phyloP scores from a whole-genome alignment of 164 flowering plant species.

The Macadamia tetraphylla region DNA sequence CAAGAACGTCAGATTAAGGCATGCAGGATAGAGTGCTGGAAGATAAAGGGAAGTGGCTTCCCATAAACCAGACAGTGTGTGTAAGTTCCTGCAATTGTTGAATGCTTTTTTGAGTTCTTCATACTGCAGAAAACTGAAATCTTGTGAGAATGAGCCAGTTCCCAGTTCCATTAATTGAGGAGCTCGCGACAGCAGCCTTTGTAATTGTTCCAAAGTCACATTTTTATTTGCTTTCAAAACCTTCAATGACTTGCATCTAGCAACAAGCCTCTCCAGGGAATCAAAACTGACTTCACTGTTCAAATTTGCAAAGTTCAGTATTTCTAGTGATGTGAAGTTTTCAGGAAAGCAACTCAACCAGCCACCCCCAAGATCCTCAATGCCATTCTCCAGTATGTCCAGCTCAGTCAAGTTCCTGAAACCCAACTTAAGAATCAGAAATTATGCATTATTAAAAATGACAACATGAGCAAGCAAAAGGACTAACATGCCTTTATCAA shows the following conservation, averaged over 20 bases:
- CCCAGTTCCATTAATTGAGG: slow-evolving; percentile 67
- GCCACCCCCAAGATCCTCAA: slow-evolving; percentile 47
- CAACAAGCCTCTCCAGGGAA: slow-evolving; percentile 55
- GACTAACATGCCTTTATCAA: background rate
- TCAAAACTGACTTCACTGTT: slow-evolving; percentile 20
- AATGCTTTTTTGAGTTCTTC: slow-evolving; percentile 45
- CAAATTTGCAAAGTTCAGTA: slow-evolving; percentile 56
- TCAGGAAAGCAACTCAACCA: slow-evolving; percentile 84
- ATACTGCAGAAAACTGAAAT: slow-evolving; percentile 32
- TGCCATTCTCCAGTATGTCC: slow-evolving; percentile 53
- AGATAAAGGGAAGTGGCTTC: slow-evolving; percentile 47
- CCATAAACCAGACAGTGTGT: slow-evolving; percentile 67
- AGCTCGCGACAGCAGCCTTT: slow-evolving; percentile 46
- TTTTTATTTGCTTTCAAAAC: slow-evolving; percentile 54
- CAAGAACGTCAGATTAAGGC: slow-evolving; percentile 54
- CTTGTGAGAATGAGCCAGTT: slow-evolving; percentile 60
- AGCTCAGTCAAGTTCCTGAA: slow-evolving; percentile 57
- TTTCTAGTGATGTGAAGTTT: slow-evolving; percentile 54
- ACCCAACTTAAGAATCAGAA: background rate
- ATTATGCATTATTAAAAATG: background rate
- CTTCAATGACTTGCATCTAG: slow-evolving; percentile 59
- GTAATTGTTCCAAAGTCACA: slow-evolving; percentile 49
- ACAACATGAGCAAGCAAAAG: background rate
- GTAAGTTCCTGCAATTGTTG: slow-evolving; percentile 41
- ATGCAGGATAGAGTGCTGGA: slow-evolving; percentile 51